Evolutionary conservation across 768 basidiomycete genomes (phyloP).

Genomic region (Crucibulum laeve): DNA sequence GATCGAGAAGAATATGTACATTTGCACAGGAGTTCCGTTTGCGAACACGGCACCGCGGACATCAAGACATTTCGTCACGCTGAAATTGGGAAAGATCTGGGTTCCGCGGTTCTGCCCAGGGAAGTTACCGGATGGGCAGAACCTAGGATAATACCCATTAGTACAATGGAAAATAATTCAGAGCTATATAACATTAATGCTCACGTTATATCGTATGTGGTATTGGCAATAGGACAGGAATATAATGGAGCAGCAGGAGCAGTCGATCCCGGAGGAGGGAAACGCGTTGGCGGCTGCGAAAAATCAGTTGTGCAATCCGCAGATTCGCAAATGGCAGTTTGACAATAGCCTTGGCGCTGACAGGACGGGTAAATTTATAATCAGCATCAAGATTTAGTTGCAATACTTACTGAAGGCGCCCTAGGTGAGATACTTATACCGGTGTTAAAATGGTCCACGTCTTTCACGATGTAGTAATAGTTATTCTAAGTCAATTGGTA

Average conservation of each 20-base stretch:
- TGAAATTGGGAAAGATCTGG: conserved; percentile 14
- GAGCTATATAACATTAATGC: too few species aligned
- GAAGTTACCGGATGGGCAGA: conserved; percentile 15
- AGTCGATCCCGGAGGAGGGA: conserved; percentile 13
- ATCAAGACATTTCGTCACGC: conserved; percentile 21
- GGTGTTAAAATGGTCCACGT: conserved; percentile 24
- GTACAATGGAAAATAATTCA: neutral
- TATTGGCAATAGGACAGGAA: conserved; percentile 13
- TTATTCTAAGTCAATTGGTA: conserved; percentile 7
- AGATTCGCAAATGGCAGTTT: conserved; percentile 14
- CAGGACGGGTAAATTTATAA: conserved; percentile 4
- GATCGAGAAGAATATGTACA: conserved; percentile 11
- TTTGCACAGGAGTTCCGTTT: conserved; percentile 23
- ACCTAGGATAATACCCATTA: neutral
- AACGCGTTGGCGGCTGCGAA: conserved; percentile 19
- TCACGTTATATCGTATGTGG: conserved; percentile 16
- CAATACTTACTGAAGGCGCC: conserved; percentile 12
- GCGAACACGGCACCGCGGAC: conserved; percentile 17
- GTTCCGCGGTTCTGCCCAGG: conserved; percentile 8
- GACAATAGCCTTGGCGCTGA: conserved; percentile 17
- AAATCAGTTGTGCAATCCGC: conserved; percentile 20
- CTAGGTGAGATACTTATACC: conserved; percentile 24
- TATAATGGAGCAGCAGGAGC: conserved; percentile 15
- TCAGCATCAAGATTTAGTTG: conserved; percentile 4
- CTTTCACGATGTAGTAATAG: conserved; percentile 26